Base-by-base conservation (phyloP, 2,329 filamentous ascomycete genomes). In the Penicillium sp. region DNA sequence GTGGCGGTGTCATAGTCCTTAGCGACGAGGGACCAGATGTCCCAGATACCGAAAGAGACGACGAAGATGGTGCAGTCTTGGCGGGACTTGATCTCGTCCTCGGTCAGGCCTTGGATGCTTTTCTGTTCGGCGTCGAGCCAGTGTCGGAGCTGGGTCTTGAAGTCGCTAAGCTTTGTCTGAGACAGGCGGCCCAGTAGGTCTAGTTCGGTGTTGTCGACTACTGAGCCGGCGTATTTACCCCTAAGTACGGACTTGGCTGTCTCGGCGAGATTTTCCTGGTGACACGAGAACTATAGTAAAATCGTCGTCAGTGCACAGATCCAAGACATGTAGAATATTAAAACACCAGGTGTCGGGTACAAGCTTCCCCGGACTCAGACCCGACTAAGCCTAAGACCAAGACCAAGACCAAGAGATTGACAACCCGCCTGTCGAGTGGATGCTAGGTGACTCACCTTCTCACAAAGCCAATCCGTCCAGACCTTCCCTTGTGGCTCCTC, bases 31-130 rank as follows among this genome's bases (percentile, higher is more conserved):
- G 69, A 69, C 73, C 72, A 76, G 45, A 76, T 45, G 53, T 76
- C 74, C 73, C 71, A 75, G 11, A 75, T 53, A 6, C 72, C 72
- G 59, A 76, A 76, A 15, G 71, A 72, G 4, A 75, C 60, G 9
- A 67, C 63, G 51, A 75, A 69, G 33, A 75, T 65, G 9, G 73
- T 74, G 29, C 63, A 66, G 20, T 71, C 66, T 51, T 68, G 61
- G 8, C 67, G 67, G 9, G 53, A 54, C 31, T 53, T 53, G 27
- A 69, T 53, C 20, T 63, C 56, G n/a, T 70, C 60, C 41, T 52
- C 53, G 6, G 61, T 59, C 25, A 72, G 49, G 1, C 55, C 54
- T 22, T 59, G 49, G 35, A 67, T 46, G 29, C 62, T 51, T n/a
- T 58, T 49, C 47, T 65, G 50, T 59, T 77, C 74, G 31, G 69